These are phyloP conservation scores for Durio zibethinus DNA, from an alignment of 345 rosid genomes.

Conservation along the genomic window DNA sequence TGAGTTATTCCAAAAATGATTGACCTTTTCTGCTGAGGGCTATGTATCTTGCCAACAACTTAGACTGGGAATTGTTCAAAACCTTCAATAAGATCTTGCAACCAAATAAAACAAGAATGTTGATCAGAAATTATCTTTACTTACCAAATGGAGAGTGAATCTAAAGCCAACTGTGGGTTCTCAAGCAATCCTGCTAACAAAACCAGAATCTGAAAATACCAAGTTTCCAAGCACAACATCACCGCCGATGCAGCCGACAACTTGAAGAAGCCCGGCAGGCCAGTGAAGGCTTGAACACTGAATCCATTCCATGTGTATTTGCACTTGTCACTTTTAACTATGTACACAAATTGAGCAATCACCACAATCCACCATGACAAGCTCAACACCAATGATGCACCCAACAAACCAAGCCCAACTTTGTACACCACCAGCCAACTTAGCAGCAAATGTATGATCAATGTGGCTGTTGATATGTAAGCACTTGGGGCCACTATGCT, in stretches of 20 bases:
- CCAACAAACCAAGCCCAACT: constrained; percentile 36
- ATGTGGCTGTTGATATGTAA: constrained; percentile 37
- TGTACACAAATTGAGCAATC: constrained; percentile 41
- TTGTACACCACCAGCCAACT: constrained; percentile 42
- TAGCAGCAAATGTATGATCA: constrained; percentile 30
- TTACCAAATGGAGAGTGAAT: constrained; percentile 54
- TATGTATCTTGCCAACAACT: background rate
- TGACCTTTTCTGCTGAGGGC: too few relatives aligned
- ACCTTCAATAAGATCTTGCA: background rate
- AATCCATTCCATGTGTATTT: constrained; percentile 44
- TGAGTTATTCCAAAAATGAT: background rate
- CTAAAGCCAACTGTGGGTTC: constrained; percentile 50
- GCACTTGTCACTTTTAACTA: constrained; percentile 37
- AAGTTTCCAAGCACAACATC: constrained; percentile 52
- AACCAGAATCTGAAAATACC: constrained; percentile 51
- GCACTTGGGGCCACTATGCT: constrained; percentile 54
- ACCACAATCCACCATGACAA: constrained; percentile 52
- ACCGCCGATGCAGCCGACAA: constrained; percentile 53
- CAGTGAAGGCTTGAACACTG: constrained; percentile 36
- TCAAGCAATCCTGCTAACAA: constrained; percentile 46
- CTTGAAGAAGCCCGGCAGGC: constrained; percentile 40
- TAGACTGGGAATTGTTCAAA: background rate
- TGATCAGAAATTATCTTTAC: background rate
- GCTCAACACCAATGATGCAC: constrained; percentile 45
- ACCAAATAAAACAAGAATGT: background rate